Base-by-base conservation (phyloP, 2,329 filamentous ascomycete genomes). In the Arthrocladium fulminans region DNA sequence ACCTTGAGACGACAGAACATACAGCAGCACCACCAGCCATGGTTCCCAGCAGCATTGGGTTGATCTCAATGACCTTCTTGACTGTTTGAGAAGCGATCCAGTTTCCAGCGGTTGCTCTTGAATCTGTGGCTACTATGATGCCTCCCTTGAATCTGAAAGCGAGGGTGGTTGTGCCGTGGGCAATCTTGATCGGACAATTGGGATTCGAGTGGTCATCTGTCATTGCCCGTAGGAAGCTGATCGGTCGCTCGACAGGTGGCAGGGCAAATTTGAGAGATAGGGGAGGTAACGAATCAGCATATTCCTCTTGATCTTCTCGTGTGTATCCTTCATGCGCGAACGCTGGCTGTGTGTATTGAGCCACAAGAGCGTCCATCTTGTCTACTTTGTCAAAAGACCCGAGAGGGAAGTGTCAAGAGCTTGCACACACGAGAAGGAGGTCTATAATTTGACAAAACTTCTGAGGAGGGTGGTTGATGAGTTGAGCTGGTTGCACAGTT, bases 1-100 rank as follows among this genome's bases (percentile, higher is more conserved):
- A 8, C 19, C 19, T 24, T 7, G 22, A 22, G 5, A 4, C 8
- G n/a, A 34, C 25, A 3, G 3, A 52, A 69, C 79, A 66, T 72
- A 84, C 81, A 69, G 92, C 92, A 64, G 92, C 92, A 72, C 92
- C 92, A 69, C 92, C 92, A 55, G 92, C 92, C 90, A 98, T 95
- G 59, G 92, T 98, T 57, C 92, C 92, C 63, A 98, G 73, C 70
- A 98, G 77, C 69, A 84, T 85, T 70, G 77, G 87, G 75, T 95
- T 95, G 76, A 95, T 95, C 77, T 95, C 88, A 65, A 98, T 97
- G 60, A 98, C 92, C 79, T 98, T 98, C 82, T 98, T 98, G 65
- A 98, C 92, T 47, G 92, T 98, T 77, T 98, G 92, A 72, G 87
- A 94, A 58, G 92, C 92, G 71, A 98, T 98, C 92, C 92, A 98